Evolutionary conservation across 1,284 basidiomycete species (phyloP), one percentile per base, ranked within the genome.

Genomic region (Moniliophthora roreri): DNA sequence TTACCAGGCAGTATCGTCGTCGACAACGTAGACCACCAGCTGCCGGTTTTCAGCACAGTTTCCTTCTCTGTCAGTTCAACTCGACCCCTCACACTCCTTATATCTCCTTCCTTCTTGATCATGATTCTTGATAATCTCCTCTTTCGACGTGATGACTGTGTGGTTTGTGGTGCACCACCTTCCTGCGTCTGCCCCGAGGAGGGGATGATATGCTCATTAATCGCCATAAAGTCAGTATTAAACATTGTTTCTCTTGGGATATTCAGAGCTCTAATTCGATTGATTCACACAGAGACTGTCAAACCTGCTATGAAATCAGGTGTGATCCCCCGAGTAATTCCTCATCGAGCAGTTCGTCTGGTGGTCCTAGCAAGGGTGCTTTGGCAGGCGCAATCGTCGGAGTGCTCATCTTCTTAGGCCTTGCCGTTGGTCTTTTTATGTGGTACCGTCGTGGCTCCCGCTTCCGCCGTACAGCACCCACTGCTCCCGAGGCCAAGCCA

Each of bases 331-430:
- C 57, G 56, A 47, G 24, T 53, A 23, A 60, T 34, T 50, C n/a
- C 37, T 48, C 51, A 54, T 59, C 61, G 13, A 37, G 45, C 20
- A 51, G 53, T 62, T 69, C 69, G 2, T 36, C 51, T 20, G 65
- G 68, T 7, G 79, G 80, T 15, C 72, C 83, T 48, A 85, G 84
- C 63, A 75, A 78, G 53, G 87, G 87, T 42, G 87, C 84, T 3
- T 75, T 89, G n/a, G 89, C 85, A 24, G 89, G 87, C 45, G 87
- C 82, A 39, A 77, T 91, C 54, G 70, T 89, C 39, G 87, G 81
- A 35, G 73, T 76, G 9, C 61, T 91, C 46, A 64, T 84, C n/a
- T 78, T 88, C 62, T 69, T 90, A 36, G 73, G 71, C 15, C 65
- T 78, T 39, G 75, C 74, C 11, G 59, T 84, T 39, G 67, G 68